Percentiles rank a stretch among this genome's conserved stretches.
Conservation (phyloP, 192 early-diverging fungal genomes). For the Ambispora gerdemannii region DNA sequence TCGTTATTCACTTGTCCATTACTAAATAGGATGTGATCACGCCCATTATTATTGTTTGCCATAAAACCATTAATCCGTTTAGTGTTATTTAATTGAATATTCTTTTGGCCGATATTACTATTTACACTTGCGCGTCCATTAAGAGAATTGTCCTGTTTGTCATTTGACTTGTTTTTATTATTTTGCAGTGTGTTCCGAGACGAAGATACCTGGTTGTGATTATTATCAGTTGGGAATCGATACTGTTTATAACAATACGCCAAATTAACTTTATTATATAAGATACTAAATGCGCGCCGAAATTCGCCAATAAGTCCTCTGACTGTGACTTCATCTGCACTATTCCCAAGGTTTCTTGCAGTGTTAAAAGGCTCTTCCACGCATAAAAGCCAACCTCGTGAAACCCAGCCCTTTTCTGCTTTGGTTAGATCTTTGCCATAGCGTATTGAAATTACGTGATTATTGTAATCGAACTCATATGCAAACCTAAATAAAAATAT, state of each 20-base stretch:
- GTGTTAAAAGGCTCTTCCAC: conserved; percentile 93
- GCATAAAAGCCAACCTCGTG: conserved; percentile 69
- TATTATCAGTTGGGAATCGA: conserved; percentile 40
- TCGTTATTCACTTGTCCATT: no score
- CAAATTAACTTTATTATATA: conserved; percentile 47
- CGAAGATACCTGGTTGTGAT: no score
- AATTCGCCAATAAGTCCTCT: conserved; percentile 82
- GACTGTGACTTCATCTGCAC: conserved; percentile 75
- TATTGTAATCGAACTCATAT: conserved; percentile 81
- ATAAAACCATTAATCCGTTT: no score
- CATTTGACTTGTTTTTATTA: no score
- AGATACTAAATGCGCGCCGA: conserved; percentile 60
- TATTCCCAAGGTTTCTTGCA: conserved; percentile 86
- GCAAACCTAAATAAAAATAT: conserved; percentile 51
- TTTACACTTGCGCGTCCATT: no score
- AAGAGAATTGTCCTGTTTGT: no score
- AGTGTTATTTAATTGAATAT: no score
- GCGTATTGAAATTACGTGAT: conserved; percentile 75
- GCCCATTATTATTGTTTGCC: no score
- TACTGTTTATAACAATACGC: conserved; percentile 55
- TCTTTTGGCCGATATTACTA: no score
- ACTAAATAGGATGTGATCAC: no score
- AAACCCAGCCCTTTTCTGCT: conserved; percentile 83
- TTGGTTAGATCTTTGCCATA: conserved; percentile 78
- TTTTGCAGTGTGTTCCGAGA: no score